Evolutionary conservation across 2,329 filamentous ascomycete species (phyloP).

Genomic region (Calonectria honghensis): DNA sequence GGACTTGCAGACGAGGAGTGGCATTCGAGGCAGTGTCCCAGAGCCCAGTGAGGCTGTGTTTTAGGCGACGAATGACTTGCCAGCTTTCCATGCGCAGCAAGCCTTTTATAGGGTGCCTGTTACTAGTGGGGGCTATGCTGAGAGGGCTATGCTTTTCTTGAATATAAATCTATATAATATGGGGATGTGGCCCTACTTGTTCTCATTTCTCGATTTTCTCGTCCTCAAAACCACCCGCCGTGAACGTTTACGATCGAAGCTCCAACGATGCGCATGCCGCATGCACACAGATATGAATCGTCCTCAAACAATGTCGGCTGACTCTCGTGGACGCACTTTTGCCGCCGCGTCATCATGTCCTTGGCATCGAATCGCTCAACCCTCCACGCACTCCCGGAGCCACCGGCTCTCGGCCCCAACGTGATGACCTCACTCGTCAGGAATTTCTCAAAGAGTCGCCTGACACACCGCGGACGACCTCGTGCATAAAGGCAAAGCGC

Average conservation of each 20-base stretch:
- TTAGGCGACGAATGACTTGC: not conserved
- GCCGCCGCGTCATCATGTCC: not conserved
- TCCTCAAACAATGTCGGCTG: not conserved
- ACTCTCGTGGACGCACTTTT: not conserved
- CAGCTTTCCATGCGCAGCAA: no score
- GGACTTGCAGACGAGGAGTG: no score
- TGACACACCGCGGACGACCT: not conserved
- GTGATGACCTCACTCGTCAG: no score
- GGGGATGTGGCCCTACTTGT: not conserved
- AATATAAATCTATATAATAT: not conserved
- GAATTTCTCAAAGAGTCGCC: not conserved
- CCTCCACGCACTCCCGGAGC: not conserved
- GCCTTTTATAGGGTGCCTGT: not conserved
- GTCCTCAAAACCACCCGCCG: no score
- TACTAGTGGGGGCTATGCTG: not conserved
- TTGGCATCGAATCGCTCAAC: not conserved
- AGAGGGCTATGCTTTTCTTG: not conserved
- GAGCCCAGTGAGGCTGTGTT: constrained; percentile 10
- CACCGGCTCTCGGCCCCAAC: not conserved
- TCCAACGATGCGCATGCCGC: not conserved
- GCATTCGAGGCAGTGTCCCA: not conserved
- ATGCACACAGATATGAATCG: not conserved
- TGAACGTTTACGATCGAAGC: not conserved
- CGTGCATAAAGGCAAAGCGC: not conserved
- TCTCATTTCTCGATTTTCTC: not conserved